Conservation (phyloP, 2,329 filamentous ascomycete genomes). For the Aspergillus japonicus region DNA sequence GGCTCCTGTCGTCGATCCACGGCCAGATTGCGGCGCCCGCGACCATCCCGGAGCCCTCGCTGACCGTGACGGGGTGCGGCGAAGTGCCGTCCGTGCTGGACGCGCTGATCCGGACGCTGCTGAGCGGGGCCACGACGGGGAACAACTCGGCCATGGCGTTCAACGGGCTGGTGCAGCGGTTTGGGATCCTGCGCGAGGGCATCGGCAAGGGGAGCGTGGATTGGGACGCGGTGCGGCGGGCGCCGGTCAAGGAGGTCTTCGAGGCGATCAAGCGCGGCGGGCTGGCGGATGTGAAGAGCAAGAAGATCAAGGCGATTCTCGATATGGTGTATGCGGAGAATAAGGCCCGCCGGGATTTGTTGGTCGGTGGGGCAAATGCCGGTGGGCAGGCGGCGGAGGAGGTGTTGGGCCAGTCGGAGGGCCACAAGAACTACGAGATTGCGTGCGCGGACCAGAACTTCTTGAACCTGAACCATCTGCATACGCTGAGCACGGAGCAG, state of each 20-base stretch:
- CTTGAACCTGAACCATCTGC: slow-evolving; percentile 64
- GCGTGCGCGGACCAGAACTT: slow-evolving; percentile 57
- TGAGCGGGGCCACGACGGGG: slow-evolving; percentile 61
- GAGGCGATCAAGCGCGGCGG: slow-evolving; percentile 70
- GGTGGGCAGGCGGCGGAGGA: neutral
- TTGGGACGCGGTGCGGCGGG: slow-evolving; percentile 68
- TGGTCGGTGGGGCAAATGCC: slow-evolving; percentile 27
- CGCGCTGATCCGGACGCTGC: slow-evolving; percentile 60
- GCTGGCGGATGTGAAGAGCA: slow-evolving; percentile 67
- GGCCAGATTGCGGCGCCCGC: slow-evolving; percentile 64
- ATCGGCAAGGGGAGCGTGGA: slow-evolving; percentile 70
- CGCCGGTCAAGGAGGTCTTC: slow-evolving; percentile 60
- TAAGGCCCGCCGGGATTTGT: slow-evolving; percentile 53
- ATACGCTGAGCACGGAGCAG: slow-evolving; percentile 54
- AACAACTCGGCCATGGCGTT: slow-evolving; percentile 66
- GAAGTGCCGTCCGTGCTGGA: slow-evolving; percentile 66
- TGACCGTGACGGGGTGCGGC: slow-evolving; percentile 68
- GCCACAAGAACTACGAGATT: slow-evolving; percentile 59
- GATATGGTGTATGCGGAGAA: slow-evolving; percentile 71
- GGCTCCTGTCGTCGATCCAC: slow-evolving; percentile 64
- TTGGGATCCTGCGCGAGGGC: slow-evolving; percentile 62
- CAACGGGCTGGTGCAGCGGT: slow-evolving; percentile 61
- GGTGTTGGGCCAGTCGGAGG: slow-evolving; percentile 41
- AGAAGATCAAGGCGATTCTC: slow-evolving; percentile 70
- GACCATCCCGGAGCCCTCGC: slow-evolving; percentile 67